Conservation (phyloP, 106 monocot species). For the Dendrobium huoshanense region DNA sequence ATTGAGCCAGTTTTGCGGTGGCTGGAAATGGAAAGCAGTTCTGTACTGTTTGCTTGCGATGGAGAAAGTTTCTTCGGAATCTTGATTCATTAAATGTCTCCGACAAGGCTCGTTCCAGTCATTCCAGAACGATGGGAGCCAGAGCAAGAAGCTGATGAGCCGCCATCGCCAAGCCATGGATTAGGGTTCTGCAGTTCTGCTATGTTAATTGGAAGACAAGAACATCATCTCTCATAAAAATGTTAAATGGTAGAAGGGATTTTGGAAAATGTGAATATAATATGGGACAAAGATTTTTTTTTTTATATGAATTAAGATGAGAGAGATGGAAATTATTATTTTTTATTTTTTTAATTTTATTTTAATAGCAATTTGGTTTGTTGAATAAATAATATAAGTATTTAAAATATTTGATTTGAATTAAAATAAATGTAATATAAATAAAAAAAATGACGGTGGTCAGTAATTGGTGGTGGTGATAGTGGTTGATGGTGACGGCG, state of each 20-base stretch:
- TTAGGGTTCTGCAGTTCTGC: background rate
- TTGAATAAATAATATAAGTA: too few relatives aligned
- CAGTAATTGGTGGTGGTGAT: too few relatives aligned
- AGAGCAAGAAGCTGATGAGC: background rate
- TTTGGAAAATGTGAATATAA: too few relatives aligned
- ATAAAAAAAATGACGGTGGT: too few relatives aligned
- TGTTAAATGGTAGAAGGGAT: background rate
- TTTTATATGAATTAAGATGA: too few relatives aligned
- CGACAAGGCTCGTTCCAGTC: background rate
- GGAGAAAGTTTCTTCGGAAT: background rate
- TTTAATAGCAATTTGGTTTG: too few relatives aligned
- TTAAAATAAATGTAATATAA: too few relatives aligned
- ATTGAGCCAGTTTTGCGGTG: slow-evolving; percentile 33
- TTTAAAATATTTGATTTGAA: too few relatives aligned
- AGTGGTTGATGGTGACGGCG: too few relatives aligned
- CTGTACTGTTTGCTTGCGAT: slow-evolving; percentile 14
- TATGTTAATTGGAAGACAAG: background rate
- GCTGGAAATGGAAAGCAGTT: slow-evolving; percentile 44
- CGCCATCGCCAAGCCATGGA: slow-evolving; percentile 1
- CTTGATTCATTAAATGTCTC: background rate
- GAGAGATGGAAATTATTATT: too few relatives aligned
- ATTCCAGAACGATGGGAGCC: background rate
- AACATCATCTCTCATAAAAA: background rate
- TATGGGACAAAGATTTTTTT: too few relatives aligned
- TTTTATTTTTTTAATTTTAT: too few relatives aligned